Evolutionary conservation across 768 basidiomycete species (phyloP).

Genomic region (Dendrothele bispora): DNA sequence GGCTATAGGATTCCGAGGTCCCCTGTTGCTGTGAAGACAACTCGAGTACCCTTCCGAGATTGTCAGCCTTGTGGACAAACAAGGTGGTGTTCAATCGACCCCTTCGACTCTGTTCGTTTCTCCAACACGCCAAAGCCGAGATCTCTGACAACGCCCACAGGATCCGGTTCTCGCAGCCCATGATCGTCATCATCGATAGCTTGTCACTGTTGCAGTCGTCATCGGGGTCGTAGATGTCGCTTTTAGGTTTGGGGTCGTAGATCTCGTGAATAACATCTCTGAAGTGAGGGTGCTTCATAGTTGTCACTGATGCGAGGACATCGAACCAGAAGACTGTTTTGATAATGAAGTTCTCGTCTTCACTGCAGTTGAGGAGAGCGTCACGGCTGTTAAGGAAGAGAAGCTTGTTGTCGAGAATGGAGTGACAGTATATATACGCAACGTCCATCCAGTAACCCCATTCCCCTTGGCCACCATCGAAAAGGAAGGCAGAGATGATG

Average conservation of each 20-base stretch:
- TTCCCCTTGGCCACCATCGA: conserved; percentile 69
- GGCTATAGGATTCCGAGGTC: conserved; percentile 15
- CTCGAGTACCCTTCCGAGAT: conserved; percentile 46
- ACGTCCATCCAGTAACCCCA: conserved; percentile 70
- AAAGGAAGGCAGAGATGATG: conserved; percentile 74
- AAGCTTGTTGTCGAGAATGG: conserved; percentile 38
- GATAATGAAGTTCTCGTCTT: conserved; percentile 69
- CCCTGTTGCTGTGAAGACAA: too few relatives aligned
- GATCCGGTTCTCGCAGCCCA: conserved; percentile 83
- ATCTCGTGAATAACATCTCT: conserved; percentile 53
- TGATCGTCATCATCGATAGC: conserved; percentile 76
- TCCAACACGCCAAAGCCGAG: conserved; percentile 66
- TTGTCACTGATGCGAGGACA: conserved; percentile 77
- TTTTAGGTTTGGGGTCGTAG: conserved; percentile 44
- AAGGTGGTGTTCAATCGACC: conserved; percentile 59
- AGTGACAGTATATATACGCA: conserved; percentile 55
- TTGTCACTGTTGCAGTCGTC: conserved; percentile 28
- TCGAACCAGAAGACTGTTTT: conserved; percentile 89
- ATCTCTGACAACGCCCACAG: conserved; percentile 81
- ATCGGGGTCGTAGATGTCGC: conserved; percentile 35
- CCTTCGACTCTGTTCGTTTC: conserved; percentile 35
- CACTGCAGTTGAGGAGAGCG: conserved; percentile 43
- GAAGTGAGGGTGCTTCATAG: conserved; percentile 57
- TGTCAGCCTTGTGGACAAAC: conserved; percentile 52
- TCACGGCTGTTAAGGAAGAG: conserved; percentile 38